Evolutionary conservation across 2,329 filamentous ascomycete species (phyloP).

Genomic region (Coniochaeta pulveracea): DNA sequence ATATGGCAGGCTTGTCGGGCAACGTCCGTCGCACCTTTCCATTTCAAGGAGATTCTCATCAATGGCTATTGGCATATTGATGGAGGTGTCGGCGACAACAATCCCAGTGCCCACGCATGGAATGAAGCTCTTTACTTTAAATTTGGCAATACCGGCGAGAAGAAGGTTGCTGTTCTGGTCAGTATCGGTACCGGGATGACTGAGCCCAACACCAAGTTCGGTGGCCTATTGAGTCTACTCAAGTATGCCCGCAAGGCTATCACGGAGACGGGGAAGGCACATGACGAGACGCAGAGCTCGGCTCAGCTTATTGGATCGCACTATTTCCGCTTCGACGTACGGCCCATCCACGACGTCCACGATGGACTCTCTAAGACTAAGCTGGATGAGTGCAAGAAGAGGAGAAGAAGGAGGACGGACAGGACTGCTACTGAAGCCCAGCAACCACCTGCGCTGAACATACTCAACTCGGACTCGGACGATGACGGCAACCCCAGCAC

Average conservation of each 20-base stretch:
- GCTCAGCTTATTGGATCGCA: background rate
- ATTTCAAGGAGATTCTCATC: slow-evolving; percentile 4
- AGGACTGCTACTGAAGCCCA: background rate
- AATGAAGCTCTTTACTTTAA: slow-evolving; percentile 1
- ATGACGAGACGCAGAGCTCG: background rate
- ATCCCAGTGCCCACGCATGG: slow-evolving; percentile 2
- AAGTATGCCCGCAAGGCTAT: slow-evolving; percentile 2
- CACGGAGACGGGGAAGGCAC: slow-evolving; percentile 1
- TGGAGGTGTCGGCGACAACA: slow-evolving; percentile 4
- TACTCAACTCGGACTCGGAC: background rate
- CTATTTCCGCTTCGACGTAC: slow-evolving; percentile 4
- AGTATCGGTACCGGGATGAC: slow-evolving; percentile 4
- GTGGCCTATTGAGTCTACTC: background rate
- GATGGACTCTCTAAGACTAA: slow-evolving; percentile 3
- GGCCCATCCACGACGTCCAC: background rate
- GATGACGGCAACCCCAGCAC: slow-evolving; percentile 1
- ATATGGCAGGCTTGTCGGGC: slow-evolving; percentile 4
- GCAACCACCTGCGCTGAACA: background rate
- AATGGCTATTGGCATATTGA: slow-evolving; percentile 2
- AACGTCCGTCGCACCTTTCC: background rate
- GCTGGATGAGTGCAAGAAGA: slow-evolving; percentile 2
- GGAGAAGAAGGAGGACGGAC: background rate
- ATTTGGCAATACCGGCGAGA: background rate
- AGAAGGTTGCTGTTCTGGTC: slow-evolving; percentile 1
- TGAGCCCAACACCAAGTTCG: slow-evolving; percentile 1